Percentiles rank a stretch among this genome's conserved stretches.
Evolutionary conservation across 768 basidiomycete genomes (phyloP).

Genomic region (Boletus speciosus): DNA sequence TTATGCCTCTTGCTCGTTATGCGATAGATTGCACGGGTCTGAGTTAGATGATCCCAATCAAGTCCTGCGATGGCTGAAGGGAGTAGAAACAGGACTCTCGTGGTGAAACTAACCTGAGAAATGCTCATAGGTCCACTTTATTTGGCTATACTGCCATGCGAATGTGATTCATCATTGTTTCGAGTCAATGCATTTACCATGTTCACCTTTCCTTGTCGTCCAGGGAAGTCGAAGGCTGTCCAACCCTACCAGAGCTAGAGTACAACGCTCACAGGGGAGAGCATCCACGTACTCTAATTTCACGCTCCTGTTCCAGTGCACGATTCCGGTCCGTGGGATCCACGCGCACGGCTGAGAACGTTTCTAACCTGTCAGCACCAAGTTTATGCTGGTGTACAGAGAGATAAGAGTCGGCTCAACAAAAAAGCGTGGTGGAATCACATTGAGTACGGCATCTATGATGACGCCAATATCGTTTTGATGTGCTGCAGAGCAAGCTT

Average conservation of each 20-base stretch:
- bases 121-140: constrained; percentile 75
- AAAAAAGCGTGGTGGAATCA: constrained; percentile 30
- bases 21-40: constrained; percentile 63
- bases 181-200: constrained; percentile 12
- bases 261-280: background rate
- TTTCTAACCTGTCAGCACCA: constrained; percentile 76
- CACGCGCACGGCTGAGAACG: constrained; percentile 66
- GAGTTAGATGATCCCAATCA: constrained; percentile 77
- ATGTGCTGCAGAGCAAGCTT: constrained; percentile 65
- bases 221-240: constrained; percentile 86
- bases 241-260: constrained; percentile 51
- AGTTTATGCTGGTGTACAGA: constrained; percentile 61
- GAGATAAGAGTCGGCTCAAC: constrained; percentile 5
- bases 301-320: constrained; percentile 51
- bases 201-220: constrained; percentile 64
- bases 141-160: constrained; percentile 55
- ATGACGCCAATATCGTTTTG: constrained; percentile 69
- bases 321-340: constrained; percentile 65
- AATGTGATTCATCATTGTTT: background rate
- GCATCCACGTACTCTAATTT: constrained; percentile 57
- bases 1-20: constrained; percentile 63
- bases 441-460: constrained; percentile 89
- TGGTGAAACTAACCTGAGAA: constrained; percentile 59
- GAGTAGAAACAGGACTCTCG: background rate
- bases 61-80: constrained; percentile 46